A percentile compares a stretch with the other conserved stretches of the same genome.
phyloP scores from a whole-genome alignment of 1,284 basidiomycete species.

The Apiotrichum domesticum region DNA sequence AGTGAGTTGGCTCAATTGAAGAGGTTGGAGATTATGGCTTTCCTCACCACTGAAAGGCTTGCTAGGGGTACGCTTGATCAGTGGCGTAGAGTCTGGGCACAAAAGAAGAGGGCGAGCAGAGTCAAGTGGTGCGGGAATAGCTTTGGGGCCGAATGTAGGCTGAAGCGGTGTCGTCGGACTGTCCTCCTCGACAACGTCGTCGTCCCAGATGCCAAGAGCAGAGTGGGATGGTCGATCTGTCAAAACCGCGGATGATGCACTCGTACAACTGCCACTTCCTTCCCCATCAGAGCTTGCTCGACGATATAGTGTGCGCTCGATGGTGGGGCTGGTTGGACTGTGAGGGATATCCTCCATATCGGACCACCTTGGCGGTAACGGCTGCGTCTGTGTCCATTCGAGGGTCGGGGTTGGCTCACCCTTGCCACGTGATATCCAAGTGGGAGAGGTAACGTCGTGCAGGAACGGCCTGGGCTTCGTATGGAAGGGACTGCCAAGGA shows the following conservation, averaged over 20 bases:
- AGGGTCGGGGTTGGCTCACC: not conserved
- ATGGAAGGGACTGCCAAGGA: conserved; percentile 38
- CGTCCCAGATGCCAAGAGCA: conserved; percentile 28
- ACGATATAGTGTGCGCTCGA: not conserved
- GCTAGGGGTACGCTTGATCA: not conserved
- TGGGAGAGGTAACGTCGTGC: conserved; percentile 1
- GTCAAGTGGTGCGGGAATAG: not conserved
- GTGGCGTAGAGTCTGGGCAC: not conserved
- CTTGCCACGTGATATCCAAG: not conserved
- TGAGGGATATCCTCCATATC: not conserved
- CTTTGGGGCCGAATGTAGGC: conserved; percentile 5
- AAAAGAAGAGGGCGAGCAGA: not conserved
- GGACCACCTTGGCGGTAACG: not conserved
- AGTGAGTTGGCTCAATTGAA: conserved; percentile 6
- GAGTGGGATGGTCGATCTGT: conserved; percentile 22
- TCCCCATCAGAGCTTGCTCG: conserved; percentile 21
- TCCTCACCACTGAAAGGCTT: not conserved
- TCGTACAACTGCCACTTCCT: conserved; percentile 32
- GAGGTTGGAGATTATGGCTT: conserved; percentile 6
- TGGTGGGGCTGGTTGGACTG: not conserved
- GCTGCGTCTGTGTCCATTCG: not conserved
- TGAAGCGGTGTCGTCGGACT: conserved; percentile 16
- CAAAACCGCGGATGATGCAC: conserved; percentile 29
- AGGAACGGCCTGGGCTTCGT: conserved; percentile 18
- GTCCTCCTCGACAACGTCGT: conserved; percentile 20